Conservation (phyloP, 192 early-diverging fungal species). For the Rhizophlyctis rosea region DNA sequence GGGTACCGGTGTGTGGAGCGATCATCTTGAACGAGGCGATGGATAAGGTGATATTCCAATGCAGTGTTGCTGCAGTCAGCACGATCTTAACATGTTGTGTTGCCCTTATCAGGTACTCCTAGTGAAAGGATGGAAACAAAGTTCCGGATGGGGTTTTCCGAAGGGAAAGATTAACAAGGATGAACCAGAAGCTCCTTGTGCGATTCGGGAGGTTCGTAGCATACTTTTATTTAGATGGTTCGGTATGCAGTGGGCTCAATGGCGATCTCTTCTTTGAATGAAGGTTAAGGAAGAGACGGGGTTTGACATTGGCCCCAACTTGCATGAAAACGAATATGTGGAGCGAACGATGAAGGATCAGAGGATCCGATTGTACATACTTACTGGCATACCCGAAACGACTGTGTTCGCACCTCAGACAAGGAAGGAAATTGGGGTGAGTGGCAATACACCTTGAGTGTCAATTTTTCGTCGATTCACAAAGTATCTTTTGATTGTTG, state of each 20-base stretch:
- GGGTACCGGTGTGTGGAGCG: conserved; percentile 96
- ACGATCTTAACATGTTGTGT: background rate
- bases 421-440: conserved; percentile 92
- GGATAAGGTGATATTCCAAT: conserved; percentile 74
- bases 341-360: conserved; percentile 90
- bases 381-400: conserved; percentile 74
- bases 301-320: conserved; percentile 71
- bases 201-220: conserved; percentile 75
- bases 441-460: background rate
- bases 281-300: conserved; percentile 93
- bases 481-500: background rate
- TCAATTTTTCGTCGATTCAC: background rate
- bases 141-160: conserved; percentile 95
- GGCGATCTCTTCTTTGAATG: background rate
- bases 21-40: conserved; percentile 83
- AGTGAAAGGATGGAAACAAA: conserved; percentile 89
- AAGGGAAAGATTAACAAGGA: conserved; percentile 99
- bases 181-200: conserved; percentile 83
- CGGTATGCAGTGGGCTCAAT: conserved; percentile 6
- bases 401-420: conserved; percentile 79
- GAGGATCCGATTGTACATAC: conserved; percentile 85
- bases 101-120: conserved; percentile 52
- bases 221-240: conserved; percentile 11
- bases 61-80: too few relatives aligned
- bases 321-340: conserved; percentile 74